A percentile compares a stretch with the other conserved stretches of the same genome.
phyloP scores from a whole-genome alignment of 805 yeast genomes.

The Suhomyces tanzawaensis region DNA sequence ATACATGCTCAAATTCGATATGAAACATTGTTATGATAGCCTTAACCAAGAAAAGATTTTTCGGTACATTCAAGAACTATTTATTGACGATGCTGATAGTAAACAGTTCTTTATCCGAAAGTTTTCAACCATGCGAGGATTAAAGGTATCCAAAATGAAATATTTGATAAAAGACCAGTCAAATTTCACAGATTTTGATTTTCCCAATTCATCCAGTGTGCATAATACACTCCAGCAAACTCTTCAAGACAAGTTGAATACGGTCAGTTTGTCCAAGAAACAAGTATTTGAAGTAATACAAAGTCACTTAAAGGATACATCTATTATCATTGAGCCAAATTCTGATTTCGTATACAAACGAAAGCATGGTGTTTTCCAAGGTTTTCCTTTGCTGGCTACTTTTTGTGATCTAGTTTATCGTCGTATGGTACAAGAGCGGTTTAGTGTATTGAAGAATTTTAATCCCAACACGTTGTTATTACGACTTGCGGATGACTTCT shows the following conservation, averaged over 20 bases:
- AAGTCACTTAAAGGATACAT: constrained; percentile 54
- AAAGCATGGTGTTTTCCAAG: constrained; percentile 77
- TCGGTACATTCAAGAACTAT: constrained; percentile 29
- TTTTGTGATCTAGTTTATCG: constrained; percentile 76
- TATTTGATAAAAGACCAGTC: too few relatives aligned
- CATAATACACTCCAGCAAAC: too few relatives aligned
- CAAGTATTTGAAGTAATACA: constrained; percentile 47
- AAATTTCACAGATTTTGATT: too few relatives aligned
- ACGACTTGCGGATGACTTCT: constrained; percentile 82
- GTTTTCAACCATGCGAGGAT: too few relatives aligned
- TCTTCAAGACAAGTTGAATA: constrained; percentile 28
- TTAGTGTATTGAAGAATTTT: constrained; percentile 15
- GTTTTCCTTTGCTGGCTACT: constrained; percentile 70
- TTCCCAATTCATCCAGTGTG: too few relatives aligned
- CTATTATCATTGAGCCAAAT: constrained; percentile 35
- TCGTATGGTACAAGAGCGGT: constrained; percentile 45
- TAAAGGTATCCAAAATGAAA: too few relatives aligned
- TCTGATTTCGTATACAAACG: constrained; percentile 43
- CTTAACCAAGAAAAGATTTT: constrained; percentile 49
- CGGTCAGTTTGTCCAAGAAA: constrained; percentile 35
- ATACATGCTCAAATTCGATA: constrained; percentile 69
- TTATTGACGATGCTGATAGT: constrained; percentile 18
- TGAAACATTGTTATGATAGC: constrained; percentile 73
- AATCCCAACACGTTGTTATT: constrained; percentile 40
- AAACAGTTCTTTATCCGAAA: constrained; percentile 21